Base-by-base conservation (phyloP, 2,329 filamentous ascomycete species). In the Penicillium sclerotiorum region DNA sequence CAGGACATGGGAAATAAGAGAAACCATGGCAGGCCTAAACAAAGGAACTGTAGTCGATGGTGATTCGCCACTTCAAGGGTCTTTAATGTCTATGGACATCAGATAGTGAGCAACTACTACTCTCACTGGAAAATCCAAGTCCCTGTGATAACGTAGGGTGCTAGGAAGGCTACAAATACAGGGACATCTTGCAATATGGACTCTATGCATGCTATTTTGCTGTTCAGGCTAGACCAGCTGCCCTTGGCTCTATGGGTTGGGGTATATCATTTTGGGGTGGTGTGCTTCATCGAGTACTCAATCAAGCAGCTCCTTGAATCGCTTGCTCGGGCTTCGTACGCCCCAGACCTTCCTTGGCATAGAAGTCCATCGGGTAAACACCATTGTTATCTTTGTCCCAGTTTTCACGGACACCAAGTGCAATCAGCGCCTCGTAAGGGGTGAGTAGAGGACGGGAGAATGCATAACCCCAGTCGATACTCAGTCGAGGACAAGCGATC, bases 401-500 rank as follows among this genome's bases (percentile, higher is more conserved):
- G 40, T 88, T 88, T 59, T 94, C 82, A 57, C 81, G 83, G 54
- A 85, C 85, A 3, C 88, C 91, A 40, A 99, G 73, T n/a, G 90
- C 89, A 27, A 99, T 86, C 51, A 97, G 80, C 6, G 94, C 94
- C 75, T 99, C 94, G 62, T 99, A 96, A 2, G 94, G 93, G 45
- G 93, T 97, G 66, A 99, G 72, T 50, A 99, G 70, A 40, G 94
- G 94, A 39, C 89, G 77, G 1, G 90, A 83, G 67, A 99, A 99
- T 1, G 94, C 94, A 74, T 97, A 97, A 0, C 94, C 94, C 94
- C 94, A 99, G 73, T 99, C 94, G 60, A 99, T 99, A 70, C 93
- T 97, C 68, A 99, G 68, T 42, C 94, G 78, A n/a, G 94, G 94
- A 73, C 94, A 99, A 5, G 94, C 94, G 43, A 99, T 91, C 73